Percentiles rank a stretch among this genome's conserved stretches.
phyloP scores from a whole-genome alignment of 2,329 filamentous ascomycete species.

The Alternaria consortialis region DNA sequence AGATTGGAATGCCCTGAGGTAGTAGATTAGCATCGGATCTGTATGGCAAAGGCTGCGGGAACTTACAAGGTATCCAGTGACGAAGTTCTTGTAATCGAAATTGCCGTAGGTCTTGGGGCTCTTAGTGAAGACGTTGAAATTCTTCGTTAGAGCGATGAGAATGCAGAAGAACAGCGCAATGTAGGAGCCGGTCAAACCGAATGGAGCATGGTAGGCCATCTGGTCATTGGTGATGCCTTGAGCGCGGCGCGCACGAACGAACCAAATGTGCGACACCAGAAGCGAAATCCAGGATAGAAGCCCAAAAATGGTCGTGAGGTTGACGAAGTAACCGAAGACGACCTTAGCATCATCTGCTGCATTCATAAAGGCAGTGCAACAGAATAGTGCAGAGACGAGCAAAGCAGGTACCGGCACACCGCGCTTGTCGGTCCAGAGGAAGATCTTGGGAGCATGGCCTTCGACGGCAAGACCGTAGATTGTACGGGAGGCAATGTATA shows the following conservation, averaged over 20 bases:
- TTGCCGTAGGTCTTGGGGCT: constrained; percentile 54
- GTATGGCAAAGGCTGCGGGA: not conserved
- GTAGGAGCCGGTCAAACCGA: constrained; percentile 75
- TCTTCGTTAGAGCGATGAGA: constrained; percentile 82
- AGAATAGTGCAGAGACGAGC: constrained; percentile 67
- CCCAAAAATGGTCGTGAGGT: constrained; percentile 54
- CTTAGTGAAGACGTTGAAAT: constrained; percentile 75
- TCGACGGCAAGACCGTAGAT: constrained; percentile 77
- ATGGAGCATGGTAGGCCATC: constrained; percentile 70
- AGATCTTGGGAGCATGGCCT: constrained; percentile 74
- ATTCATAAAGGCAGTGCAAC: constrained; percentile 71
- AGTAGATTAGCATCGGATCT: constrained; percentile 40
- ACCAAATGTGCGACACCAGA: constrained; percentile 60
- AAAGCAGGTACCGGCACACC: constrained; percentile 77
- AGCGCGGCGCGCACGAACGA: constrained; percentile 56
- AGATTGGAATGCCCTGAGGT: constrained; percentile 77
- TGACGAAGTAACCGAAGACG: constrained; percentile 61
- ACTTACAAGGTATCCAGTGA: constrained; percentile 70
- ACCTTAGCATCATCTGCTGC: constrained; percentile 51
- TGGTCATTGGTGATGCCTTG: constrained; percentile 56
- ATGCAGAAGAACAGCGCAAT: constrained; percentile 74
- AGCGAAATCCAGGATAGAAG: constrained; percentile 61
- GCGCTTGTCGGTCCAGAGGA: constrained; percentile 74
- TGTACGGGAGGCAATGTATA: constrained; percentile 77
- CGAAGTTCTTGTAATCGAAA: constrained; percentile 79